Evolutionary conservation across 1,284 basidiomycete genomes (phyloP).

Genomic region (Coniferiporia weirii): DNA sequence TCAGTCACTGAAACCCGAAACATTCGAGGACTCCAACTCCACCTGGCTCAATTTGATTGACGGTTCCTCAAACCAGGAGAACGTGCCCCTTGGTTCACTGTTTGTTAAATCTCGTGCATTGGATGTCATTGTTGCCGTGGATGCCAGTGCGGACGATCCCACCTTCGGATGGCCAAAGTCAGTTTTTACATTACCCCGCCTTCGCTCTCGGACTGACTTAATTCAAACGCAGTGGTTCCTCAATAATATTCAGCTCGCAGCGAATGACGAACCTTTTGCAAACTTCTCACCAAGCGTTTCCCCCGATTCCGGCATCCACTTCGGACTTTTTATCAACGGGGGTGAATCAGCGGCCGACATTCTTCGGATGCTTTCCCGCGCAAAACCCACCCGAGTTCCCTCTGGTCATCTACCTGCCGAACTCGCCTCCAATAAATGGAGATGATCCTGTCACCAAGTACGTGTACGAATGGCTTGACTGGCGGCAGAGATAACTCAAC

Average conservation of each 20-base stretch:
- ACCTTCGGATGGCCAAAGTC: conserved; percentile 62
- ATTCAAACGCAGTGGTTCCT: conserved; percentile 40
- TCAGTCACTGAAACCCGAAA: conserved; percentile 38
- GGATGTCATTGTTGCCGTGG: conserved; percentile 68
- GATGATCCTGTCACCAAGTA: conserved; percentile 56
- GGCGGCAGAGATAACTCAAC: not conserved
- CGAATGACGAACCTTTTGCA: conserved; percentile 42
- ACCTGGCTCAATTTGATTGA: conserved; percentile 55
- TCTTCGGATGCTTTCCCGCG: conserved; percentile 70
- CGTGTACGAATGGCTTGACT: conserved; percentile 19
- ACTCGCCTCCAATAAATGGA: conserved; percentile 55
- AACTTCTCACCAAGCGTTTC: conserved; percentile 56
- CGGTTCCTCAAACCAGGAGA: conserved; percentile 56
- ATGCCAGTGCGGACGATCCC: conserved; percentile 56
- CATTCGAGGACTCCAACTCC: conserved; percentile 40
- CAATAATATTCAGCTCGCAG: conserved; percentile 35
- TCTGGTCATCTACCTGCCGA: conserved; percentile 58
- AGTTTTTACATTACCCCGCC: conserved; percentile 22
- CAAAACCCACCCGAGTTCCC: conserved; percentile 48
- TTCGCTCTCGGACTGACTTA: not conserved
- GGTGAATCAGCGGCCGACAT: conserved; percentile 63
- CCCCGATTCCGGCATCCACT: conserved; percentile 49
- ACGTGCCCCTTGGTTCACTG: conserved; percentile 59
- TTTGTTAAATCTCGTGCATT: conserved; percentile 58
- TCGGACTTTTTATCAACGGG: conserved; percentile 59